Evolutionary conservation across 441 rosid species (phyloP), one percentile per base, ranked within the genome.

Genomic region (Heliophila coronopifolia): DNA sequence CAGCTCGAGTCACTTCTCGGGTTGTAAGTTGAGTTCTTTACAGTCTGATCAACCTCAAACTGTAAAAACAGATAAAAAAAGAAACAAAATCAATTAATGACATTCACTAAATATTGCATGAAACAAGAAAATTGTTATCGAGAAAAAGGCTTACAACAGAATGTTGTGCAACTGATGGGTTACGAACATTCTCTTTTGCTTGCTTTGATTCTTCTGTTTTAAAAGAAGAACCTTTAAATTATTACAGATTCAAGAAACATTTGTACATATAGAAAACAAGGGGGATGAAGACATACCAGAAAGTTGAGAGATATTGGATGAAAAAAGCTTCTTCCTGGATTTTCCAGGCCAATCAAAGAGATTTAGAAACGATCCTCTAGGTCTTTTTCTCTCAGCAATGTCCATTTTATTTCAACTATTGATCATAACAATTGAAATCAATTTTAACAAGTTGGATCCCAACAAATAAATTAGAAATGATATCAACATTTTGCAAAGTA

Each of bases 321-420:
- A 78, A 73, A 92, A 87, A 33, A 92, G 71, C 76, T 85, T 92
- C 83, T 92, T 92, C 65, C 92, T 72, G 28, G 98, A 92, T 75
- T 85, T 92, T 17, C 89, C 96, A 39, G 68, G 83, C 98, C 98
- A 92, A 50, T 92, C 98, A 73, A 92, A 92, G 52, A 92, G 65
- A 52, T 77, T 63, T 17, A 80, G 80, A 63, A 84, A 73, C 14
- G 80, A 68, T 63, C 91, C 94, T 66, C 81, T 81, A 1, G 84
- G 38, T 57, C 75, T 69, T 58, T 80, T 83, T 41, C 76, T 77
- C 68, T 83, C 84, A 9, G 75, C 59, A 35, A 56, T 3, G 13
- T 64, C 81, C 82, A 84, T 93, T 80, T 75, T 40, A 50, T 54
- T 31, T 66, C 35, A 67, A 67, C 76, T 58, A 34, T 34, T 19